Evolutionary conservation across 2,329 filamentous ascomycete genomes (phyloP).

Genomic region (Penicillium sp.): DNA sequence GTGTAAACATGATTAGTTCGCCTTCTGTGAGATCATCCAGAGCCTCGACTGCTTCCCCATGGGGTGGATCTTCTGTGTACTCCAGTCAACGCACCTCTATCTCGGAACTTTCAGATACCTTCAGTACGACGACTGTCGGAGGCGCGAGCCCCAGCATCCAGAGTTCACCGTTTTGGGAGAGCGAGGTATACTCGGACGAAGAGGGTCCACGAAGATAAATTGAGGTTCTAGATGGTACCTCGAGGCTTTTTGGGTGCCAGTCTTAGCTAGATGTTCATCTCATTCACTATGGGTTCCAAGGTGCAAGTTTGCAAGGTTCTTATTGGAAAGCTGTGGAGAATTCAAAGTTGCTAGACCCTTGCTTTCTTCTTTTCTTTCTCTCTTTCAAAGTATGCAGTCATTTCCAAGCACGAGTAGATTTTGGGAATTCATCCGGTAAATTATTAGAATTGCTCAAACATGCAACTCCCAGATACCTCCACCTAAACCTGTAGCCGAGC

Average conservation of each 20-base stretch:
- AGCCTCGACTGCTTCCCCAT: background rate
- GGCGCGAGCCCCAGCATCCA: background rate
- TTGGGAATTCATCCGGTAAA: no score
- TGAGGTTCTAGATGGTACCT: no score
- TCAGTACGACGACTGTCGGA: background rate
- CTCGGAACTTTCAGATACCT: background rate
- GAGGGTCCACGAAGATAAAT: no score
- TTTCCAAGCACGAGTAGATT: no score
- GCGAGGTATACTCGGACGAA: background rate
- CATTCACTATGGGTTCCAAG: no score
- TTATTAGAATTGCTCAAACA: constrained; percentile 19
- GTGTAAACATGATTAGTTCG: background rate
- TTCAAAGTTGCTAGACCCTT: no score
- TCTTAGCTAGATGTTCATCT: no score
- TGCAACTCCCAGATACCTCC: constrained; percentile 14
- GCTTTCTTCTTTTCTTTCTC: no score
- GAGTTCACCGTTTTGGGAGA: background rate
- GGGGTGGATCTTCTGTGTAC: background rate
- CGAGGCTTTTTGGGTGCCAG: no score
- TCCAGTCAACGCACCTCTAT: background rate
- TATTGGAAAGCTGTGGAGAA: no score
- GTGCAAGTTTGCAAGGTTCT: no score
- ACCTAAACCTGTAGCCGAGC: constrained; percentile 1
- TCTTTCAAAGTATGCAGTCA: no score
- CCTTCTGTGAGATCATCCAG: background rate